phyloP scores from a whole-genome alignment of 1,139 yeast species.

The Lodderomyces oxycetoniae region DNA sequence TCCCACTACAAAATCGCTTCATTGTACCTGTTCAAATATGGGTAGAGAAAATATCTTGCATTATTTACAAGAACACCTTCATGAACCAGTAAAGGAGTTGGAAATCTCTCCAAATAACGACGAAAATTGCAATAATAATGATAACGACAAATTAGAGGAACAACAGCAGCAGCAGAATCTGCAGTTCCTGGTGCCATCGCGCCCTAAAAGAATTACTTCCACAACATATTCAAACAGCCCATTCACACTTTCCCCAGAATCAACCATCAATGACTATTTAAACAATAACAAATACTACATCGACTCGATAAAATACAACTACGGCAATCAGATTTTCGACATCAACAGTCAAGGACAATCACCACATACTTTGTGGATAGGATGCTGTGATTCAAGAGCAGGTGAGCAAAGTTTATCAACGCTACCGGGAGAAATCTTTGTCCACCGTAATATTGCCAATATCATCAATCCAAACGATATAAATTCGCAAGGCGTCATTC shows the following conservation, averaged over 20 bases:
- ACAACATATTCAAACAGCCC: conserved; percentile 32
- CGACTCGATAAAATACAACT: conserved; percentile 50
- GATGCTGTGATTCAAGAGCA: conserved; percentile 92
- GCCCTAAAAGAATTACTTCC: conserved; percentile 10
- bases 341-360: conserved; percentile 78
- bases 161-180: conserved; percentile 8
- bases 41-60: conserved; percentile 44
- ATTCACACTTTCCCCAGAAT: conserved; percentile 53
- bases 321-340: conserved; percentile 61
- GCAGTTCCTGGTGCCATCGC: too few species aligned
- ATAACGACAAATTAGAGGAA: conserved; percentile 4
- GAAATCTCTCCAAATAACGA: background rate
- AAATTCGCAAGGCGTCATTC: conserved; percentile 76
- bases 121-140: conserved; percentile 1
- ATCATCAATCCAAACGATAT: conserved; percentile 69
- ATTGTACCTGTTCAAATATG: conserved; percentile 20
- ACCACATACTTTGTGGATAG: conserved; percentile 94
- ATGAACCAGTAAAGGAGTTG: conserved; percentile 14
- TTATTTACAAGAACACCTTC: conserved; percentile 35
- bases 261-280: conserved; percentile 59
- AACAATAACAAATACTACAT: conserved; percentile 68
- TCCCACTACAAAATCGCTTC: background rate
- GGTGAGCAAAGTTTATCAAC: conserved; percentile 77
- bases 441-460: conserved; percentile 92
- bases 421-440: conserved; percentile 89